Evolutionary conservation across 768 basidiomycete species (phyloP), one percentile per base, ranked within the genome.

Genomic region (Macrolepiota fuliginosa): DNA sequence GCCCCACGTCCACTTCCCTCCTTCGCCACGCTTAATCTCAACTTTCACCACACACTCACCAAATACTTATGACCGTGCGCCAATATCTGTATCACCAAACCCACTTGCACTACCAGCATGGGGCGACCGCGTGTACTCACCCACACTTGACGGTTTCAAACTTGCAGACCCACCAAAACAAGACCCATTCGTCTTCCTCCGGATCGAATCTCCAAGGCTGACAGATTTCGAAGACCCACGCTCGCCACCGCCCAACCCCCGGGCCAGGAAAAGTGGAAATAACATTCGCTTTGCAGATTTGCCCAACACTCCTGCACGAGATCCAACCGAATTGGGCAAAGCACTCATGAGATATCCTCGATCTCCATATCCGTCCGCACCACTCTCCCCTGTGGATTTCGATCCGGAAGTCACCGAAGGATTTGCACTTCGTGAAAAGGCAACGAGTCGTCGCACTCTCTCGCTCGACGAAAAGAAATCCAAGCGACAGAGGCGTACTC

Each of bases 1-100:
- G 4, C 76, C 79, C 2, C 86, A 83, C 67, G 88, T 90, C 60
- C 87, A 85, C 72, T 90, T 90, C 67, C 85, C 86, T 6, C 82
- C 85, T 12, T 83, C 87, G 1, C 83, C 88, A 12, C 70, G 76
- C 39, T 75, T 90, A 57, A 79, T 80, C 11, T 78, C 83, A 24
- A 86, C 83, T 4, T 83, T 81, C 69, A 73, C 78, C 24, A 81
- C 84, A 4, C 82, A 88, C 69, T 87, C 88, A 0, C 72, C 87
- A 0, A 68, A 76, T 54, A 78, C 78, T 0, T 90, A 89, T 67
- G 89, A 90, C 69, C 84, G 89, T 42, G 81, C 79, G 0, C 82
- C 89, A 10, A 87, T 88, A 69, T 74, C 79, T 36, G 79, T 88
- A 45, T 79, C 79, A 2, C 87, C 86, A 1, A 87, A 86, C 67